Evolutionary conservation across 352 stramenopile species (phyloP).

Genomic region (Peronospora destructor): DNA sequence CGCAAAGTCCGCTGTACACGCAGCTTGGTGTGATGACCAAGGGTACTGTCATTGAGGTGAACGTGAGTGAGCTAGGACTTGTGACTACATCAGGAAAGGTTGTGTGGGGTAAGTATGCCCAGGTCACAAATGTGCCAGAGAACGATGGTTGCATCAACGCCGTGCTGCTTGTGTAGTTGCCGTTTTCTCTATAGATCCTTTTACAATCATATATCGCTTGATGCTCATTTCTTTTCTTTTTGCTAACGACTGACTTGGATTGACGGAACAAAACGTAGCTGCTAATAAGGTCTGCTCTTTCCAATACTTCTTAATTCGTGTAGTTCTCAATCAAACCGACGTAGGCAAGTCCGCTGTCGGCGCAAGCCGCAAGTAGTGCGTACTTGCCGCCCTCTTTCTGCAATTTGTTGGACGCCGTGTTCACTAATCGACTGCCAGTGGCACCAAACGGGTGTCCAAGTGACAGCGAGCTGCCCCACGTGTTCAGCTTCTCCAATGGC

Average conservation of each 20-base stretch:
- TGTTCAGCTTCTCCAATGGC: conserved; percentile 94
- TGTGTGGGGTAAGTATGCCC: conserved; percentile 99
- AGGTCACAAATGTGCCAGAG: conserved; percentile 99
- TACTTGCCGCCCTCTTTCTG: conserved; percentile 94
- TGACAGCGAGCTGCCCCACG: conserved; percentile 93
- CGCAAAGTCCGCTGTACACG: conserved; percentile 94
- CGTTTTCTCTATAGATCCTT: conserved; percentile 36
- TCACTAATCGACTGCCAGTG: conserved; percentile 93
- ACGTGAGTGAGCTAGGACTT: conserved; percentile 98
- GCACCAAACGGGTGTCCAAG: conserved; percentile 97
- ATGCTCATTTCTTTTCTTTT: neutral
- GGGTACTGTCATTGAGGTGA: conserved; percentile 98
- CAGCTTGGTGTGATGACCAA: conserved; percentile 99
- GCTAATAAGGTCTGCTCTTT: conserved; percentile 7
- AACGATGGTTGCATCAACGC: conserved; percentile 99
- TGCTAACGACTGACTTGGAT: neutral
- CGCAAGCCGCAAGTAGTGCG: conserved; percentile 94
- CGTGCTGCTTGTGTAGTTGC: conserved; percentile 94
- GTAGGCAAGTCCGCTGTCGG: conserved; percentile 95
- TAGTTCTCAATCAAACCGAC: conserved; percentile 91
- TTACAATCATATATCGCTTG: conserved; percentile 18
- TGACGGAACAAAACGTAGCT: conserved; percentile 1
- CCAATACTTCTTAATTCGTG: conserved; percentile 37
- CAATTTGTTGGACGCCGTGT: conserved; percentile 95
- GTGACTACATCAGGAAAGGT: conserved; percentile 99